phyloP scores from a whole-genome alignment of 2,329 filamentous ascomycete species.

The Geosmithia morbida region DNA sequence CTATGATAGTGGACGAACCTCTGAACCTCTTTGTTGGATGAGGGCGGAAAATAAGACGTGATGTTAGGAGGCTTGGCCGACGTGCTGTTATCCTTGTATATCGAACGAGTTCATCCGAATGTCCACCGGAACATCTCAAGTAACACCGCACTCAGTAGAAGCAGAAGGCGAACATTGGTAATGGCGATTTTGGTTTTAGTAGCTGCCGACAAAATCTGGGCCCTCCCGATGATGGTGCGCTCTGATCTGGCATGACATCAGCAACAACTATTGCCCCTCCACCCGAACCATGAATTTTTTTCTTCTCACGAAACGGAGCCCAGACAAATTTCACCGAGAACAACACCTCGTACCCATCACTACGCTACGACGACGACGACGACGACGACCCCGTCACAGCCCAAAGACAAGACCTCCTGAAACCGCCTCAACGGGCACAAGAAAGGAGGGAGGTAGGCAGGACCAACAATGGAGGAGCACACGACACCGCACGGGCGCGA shows the following conservation, averaged over 20 bases:
- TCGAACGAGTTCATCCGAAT: background rate
- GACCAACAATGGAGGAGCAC: background rate
- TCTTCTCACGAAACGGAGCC: background rate
- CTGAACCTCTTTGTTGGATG: background rate
- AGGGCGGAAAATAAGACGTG: background rate
- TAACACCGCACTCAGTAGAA: background rate
- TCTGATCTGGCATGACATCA: background rate
- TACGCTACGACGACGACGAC: no score
- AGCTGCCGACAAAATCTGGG: background rate
- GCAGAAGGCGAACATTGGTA: background rate
- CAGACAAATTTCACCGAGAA: no score
- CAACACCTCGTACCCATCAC: no score
- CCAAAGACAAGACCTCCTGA: background rate
- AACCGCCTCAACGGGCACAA: background rate
- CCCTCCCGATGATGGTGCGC: background rate
- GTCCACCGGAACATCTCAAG: background rate
- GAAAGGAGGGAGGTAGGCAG: background rate
- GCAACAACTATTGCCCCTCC: background rate
- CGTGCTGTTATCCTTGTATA: background rate
- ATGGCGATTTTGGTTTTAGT: background rate
- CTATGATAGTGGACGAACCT: background rate
- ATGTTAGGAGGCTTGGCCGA: background rate
- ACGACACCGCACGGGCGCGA: slow-evolving; percentile 1
- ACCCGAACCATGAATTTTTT: background rate
- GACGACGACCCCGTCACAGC: no score